Base-by-base conservation (phyloP, 1,284 basidiomycete genomes). In the Rhodotorula sp. region DNA sequence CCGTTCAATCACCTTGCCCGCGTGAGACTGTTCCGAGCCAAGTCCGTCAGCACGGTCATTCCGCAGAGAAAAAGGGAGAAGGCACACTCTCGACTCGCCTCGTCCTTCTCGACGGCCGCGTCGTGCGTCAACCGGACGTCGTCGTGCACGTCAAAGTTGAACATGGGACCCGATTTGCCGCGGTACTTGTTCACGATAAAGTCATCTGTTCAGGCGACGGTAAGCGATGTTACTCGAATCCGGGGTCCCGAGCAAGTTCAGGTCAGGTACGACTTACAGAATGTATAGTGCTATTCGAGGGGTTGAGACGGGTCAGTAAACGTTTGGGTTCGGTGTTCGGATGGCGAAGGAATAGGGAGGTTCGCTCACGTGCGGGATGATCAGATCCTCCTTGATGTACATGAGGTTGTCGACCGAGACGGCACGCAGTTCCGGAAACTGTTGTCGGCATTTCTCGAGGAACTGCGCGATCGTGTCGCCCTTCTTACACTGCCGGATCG, bases 111-210 rank as follows among this genome's bases (percentile, higher is more conserved):
- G 71, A 90, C 87, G 0, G 93, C 92, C 1, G 95, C 95, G 79
- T 99, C 96, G 24, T 91, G 88, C n/a, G 98, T 84, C 73, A 99
- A 81, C 7, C 96, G 91, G 17, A 99, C 91, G 79, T 99, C 95
- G 79, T 99, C 95, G 81, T 99, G 95, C 12, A 98, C 96, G 80
- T 99, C 96, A 80, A 99, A 99, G 81, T 93, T 96, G 84, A 99
- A 99, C 64, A 99, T 82, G 1, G 95, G 95, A 0, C 95, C 96
- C 0, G 94, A 97, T 82, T 99, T 99, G 29, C 96, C 96, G 42
- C 96, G 88, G 6, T 95, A 93, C 83, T 97, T 97, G 85, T 97
- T 96, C 76, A 98, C 85, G 78, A 99, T 96, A 76, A 99, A 98
- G 82, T 97, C 75, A 59, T 75, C 62, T 62, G 61, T 20, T 20